These are phyloP conservation scores for Austropuccinia psidii DNA, from an alignment of 1,284 basidiomycete species.

Conservation along the genomic window DNA sequence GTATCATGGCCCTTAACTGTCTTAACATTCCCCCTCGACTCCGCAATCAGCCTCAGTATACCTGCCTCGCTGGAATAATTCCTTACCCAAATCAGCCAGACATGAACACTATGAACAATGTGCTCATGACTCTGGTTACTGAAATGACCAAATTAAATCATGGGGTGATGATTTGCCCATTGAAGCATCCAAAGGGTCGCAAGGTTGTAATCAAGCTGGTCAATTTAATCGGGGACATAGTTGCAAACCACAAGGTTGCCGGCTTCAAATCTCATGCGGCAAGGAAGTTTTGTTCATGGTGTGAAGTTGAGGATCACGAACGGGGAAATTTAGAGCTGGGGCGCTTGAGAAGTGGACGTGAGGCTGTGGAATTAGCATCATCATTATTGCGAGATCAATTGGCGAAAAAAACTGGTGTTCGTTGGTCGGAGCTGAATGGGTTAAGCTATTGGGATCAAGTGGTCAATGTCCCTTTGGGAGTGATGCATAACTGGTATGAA, in stretches of 20 bases:
- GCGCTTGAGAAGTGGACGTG: no score
- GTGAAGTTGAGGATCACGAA: no score
- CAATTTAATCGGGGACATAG: no score
- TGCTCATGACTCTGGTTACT: neutral
- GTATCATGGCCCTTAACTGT: slow-evolving; percentile 13
- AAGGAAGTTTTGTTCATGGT: neutral
- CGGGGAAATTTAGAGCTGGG: no score
- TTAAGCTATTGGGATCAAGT: neutral
- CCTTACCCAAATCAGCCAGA: slow-evolving; percentile 1
- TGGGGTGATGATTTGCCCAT: no score
- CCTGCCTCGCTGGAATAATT: slow-evolving; percentile 16
- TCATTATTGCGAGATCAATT: neutral
- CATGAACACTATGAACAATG: neutral
- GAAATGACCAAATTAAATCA: neutral
- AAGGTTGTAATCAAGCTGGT: no score
- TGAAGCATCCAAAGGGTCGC: no score
- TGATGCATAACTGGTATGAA: neutral
- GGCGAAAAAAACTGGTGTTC: no score
- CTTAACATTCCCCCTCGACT: slow-evolving; percentile 11
- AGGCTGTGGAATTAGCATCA: neutral
- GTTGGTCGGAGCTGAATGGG: no score
- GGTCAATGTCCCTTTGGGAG: neutral
- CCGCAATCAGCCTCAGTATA: slow-evolving; percentile 2
- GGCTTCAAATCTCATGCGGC: neutral
- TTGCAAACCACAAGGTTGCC: neutral